A percentile compares a stretch with the other conserved stretches of the same genome.
These are phyloP conservation scores for Monilinia polystroma DNA, from an alignment of 2,329 filamentous ascomycete species.

Conservation along the genomic window DNA sequence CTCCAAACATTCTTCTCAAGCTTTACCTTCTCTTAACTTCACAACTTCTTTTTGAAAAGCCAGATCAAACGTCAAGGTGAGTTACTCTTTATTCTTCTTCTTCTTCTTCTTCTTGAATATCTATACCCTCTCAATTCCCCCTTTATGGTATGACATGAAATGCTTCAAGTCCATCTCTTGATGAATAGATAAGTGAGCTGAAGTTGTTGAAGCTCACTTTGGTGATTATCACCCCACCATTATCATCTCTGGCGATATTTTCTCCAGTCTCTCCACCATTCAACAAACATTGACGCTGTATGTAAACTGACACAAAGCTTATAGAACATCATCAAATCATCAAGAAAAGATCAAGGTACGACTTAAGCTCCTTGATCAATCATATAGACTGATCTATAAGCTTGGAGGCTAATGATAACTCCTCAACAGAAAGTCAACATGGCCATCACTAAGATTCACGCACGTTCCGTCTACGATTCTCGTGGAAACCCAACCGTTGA, in stretches of 20 bases:
- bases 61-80: conserved; percentile 13
- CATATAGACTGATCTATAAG: neutral
- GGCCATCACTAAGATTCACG: conserved; percentile 87
- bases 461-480: conserved; percentile 97
- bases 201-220: conserved; percentile 26
- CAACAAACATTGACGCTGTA: conserved; percentile 22
- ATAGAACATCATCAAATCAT: conserved; percentile 20
- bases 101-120: neutral
- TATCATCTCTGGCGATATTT: conserved; percentile 24
- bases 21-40: conserved; percentile 9
- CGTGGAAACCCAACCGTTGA: conserved; percentile 98
- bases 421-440: conserved; percentile 56
- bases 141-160: neutral
- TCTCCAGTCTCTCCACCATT: conserved; percentile 23
- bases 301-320: conserved; percentile 31
- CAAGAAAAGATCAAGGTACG: conserved; percentile 28
- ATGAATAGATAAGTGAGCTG: neutral
- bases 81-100: neutral
- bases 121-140: neutral
- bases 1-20: conserved; percentile 18
- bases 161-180: conserved; percentile 11
- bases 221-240: conserved; percentile 32
- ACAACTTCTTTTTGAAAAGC: conserved; percentile 3
- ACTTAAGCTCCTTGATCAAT: neutral
- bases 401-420: conserved; percentile 26